Evolutionary conservation across 768 basidiomycete species (phyloP), one percentile per base, ranked within the genome.

Genomic region (Hydnomerulius pinastri): DNA sequence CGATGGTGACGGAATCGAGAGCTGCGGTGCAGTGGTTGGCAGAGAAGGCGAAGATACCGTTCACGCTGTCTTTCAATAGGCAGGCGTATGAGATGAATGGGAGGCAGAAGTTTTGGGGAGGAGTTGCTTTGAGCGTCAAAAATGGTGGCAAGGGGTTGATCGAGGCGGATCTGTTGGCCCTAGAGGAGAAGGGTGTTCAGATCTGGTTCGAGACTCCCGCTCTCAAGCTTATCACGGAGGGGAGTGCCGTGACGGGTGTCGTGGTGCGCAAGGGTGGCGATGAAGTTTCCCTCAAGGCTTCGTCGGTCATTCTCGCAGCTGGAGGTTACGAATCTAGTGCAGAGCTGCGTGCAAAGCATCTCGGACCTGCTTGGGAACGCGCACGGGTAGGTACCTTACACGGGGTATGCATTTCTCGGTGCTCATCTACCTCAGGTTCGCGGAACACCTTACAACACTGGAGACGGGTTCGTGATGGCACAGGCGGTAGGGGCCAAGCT

Each of bases 131-230:
- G 21, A 75, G 77, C 55, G 79, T 81, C n/a, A 72, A 78, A 46
- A 79, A 80, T 32, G 85, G 85, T 2, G 86, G 86, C 10, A 87
- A 86, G 61, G 85, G 86, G 2, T 66, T 87, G 10, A 83, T 87
- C 45, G 70, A 61, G 37, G 77, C 83, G 4, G 82, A 86, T 63
- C 73, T 72, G 33, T 61, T 59, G 15, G 79, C 79, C 1, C 71
- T 87, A 50, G 56, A 68, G 48, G 66, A 72, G 37, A 77, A 73
- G 13, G 79, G 80, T 0, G 76, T 86, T 6, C 67, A 80, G 39
- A 71, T 77, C 7, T 83, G 81, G 82, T 86, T 82, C 58, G 69
- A 82, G 32, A 71, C 78, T 4, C 74, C 75, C 6, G 83, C 80
- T 2, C 29, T 68, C 2, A 58, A 59, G 35, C 61, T 78, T 10